A percentile compares a stretch with the other conserved stretches of the same genome.
These are phyloP conservation scores for Sporothrix phasma DNA, from an alignment of 2,329 filamentous ascomycete species.

Conservation along the genomic window DNA sequence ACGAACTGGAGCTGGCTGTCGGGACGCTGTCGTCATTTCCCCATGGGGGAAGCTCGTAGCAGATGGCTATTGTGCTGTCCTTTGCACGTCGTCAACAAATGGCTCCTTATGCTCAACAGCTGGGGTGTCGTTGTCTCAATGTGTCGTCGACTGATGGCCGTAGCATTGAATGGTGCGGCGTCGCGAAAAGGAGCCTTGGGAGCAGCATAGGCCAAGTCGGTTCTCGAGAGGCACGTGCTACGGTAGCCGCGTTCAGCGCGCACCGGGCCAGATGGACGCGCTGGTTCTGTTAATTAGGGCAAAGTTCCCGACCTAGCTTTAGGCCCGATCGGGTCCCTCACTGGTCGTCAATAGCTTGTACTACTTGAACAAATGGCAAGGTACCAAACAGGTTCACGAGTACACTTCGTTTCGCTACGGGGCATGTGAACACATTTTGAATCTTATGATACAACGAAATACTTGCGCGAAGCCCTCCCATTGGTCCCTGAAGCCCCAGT, in stretches of 20 bases:
- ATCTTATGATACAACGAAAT: too few relatives aligned
- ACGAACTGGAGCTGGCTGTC: background rate
- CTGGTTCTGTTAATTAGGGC: background rate
- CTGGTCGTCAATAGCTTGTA: background rate
- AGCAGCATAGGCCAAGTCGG: background rate
- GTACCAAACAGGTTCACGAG: too few relatives aligned
- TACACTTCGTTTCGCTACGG: too few relatives aligned
- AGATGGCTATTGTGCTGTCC: background rate
- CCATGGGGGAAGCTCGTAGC: background rate
- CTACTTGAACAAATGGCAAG: too few relatives aligned
- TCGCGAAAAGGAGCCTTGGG: background rate
- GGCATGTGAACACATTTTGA: too few relatives aligned
- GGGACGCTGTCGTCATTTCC: slow-evolving; percentile 14
- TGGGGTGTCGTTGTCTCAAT: background rate
- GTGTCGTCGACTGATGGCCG: background rate
- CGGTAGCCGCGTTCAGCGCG: background rate
- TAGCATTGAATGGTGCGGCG: background rate
- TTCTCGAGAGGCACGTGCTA: background rate
- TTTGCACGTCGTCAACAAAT: background rate
- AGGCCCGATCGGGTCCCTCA: background rate
- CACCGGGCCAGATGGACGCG: background rate
- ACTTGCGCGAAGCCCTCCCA: too few relatives aligned
- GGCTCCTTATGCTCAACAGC: too few relatives aligned
- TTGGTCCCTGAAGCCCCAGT: too few relatives aligned
- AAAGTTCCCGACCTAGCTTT: background rate